Evolutionary conservation across 495 filamentous ascomycete genomes (phyloP), one percentile per base, ranked within the genome.

Genomic region (Podospora pseudoanserina): DNA sequence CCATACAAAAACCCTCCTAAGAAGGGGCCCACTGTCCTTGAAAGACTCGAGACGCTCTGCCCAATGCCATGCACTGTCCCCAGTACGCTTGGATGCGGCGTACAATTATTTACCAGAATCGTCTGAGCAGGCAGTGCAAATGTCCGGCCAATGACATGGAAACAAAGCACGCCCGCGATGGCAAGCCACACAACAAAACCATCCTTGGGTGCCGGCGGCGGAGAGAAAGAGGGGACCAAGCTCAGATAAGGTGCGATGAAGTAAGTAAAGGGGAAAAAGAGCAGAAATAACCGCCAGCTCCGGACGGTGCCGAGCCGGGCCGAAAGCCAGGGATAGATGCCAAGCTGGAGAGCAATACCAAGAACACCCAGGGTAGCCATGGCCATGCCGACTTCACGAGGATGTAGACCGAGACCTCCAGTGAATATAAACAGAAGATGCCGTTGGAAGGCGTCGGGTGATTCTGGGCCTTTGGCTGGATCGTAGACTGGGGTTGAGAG

Each of bases 51-150:
- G 9, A 90, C 89, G 69, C 85, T 91, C 78, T 93, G 90, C 11
- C 87, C 92, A 23, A 94, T 84, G 5, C 92, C 92, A 78, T 96
- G 92, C 39, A 95, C 85, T 2, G 91, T 93, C 1, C 91, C 91
- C 11, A 96, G 82, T 5, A 94, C 91, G 30, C 85, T 88, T 0
- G 92, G 92, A 72, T 94, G 91, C 2, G 92, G 91, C 59, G 87
- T 89, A 79, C 89, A 90, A 75, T 96, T 95, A 71, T 94, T 95
- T 34, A 94, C 82, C 6, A 96, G 80, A 65, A 96, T 94, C 2
- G 89, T 88, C 23, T 89, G 87, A 16, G 87, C 88, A 0, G 92
- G 92, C 0, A 94, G 83, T 5, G 91, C 90, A 78, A 96, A 94
- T 0, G 92, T 95, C n/a, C 91, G 86, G 0, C 89, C 91, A 1